Evolutionary conservation across 306 rosid species (phyloP).

Genomic region (Lathyrus tuberosus): DNA sequence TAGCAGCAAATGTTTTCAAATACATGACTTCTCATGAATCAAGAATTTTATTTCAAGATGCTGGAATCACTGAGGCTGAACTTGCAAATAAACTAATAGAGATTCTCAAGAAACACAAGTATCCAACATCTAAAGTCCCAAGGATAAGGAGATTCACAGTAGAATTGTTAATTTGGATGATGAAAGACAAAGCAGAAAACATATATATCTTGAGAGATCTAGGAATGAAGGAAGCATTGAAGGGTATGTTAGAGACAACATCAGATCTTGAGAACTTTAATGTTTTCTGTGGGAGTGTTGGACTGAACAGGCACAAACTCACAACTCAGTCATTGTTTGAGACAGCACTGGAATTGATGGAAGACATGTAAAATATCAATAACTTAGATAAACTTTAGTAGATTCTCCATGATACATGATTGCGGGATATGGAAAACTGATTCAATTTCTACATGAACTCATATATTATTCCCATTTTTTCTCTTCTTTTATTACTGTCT

Average conservation of each 20-base stretch:
- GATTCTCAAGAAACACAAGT: slow-evolving; percentile 60
- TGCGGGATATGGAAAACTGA: no score
- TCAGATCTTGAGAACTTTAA: slow-evolving; percentile 94
- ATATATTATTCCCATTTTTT: no score
- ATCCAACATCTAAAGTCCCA: slow-evolving; percentile 73
- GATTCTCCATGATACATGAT: no score
- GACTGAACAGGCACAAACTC: slow-evolving; percentile 70
- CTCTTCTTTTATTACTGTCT: no score
- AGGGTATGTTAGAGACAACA: slow-evolving; percentile 73
- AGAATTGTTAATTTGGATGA: slow-evolving; percentile 86
- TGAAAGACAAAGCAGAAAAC: slow-evolving; percentile 67
- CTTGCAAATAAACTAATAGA: slow-evolving; percentile 56
- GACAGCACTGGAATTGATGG: slow-evolving; percentile 61
- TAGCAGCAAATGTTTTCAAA: slow-evolving; percentile 66
- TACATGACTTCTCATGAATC: slow-evolving; percentile 71
- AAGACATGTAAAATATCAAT: slow-evolving; percentile 34
- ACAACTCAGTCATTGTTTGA: slow-evolving; percentile 76
- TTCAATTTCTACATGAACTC: no score
- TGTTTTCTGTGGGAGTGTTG: slow-evolving; percentile 82
- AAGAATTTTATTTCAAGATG: slow-evolving; percentile 54
- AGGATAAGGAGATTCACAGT: slow-evolving; percentile 81
- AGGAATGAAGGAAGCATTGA: slow-evolving; percentile 64
- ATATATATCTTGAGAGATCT: slow-evolving; percentile 50
- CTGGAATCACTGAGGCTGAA: slow-evolving; percentile 60
- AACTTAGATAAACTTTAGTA: no score